phyloP scores from a whole-genome alignment of 495 filamentous ascomycete species.

The Hypomontagnella monticulosa region DNA sequence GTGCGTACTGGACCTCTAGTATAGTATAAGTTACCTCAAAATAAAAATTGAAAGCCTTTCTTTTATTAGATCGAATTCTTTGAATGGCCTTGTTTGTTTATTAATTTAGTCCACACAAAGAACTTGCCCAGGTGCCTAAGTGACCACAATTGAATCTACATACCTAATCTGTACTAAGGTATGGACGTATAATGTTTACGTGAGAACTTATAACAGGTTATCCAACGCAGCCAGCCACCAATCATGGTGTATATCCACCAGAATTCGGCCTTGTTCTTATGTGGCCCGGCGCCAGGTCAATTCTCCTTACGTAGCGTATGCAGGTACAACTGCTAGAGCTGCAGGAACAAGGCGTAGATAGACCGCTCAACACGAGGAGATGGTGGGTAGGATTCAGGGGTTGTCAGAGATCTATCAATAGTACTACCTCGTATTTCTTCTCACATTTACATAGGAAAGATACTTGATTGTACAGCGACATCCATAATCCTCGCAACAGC shows the following conservation, averaged over 20 bases:
- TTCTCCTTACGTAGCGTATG: constrained; percentile 38
- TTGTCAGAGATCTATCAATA: constrained; percentile 22
- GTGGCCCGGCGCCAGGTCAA: constrained; percentile 12
- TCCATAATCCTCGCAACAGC: neutral
- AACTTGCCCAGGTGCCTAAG: no score
- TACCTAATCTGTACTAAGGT: no score
- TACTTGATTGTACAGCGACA: constrained; percentile 8
- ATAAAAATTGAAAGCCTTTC: no score
- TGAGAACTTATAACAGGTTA: neutral
- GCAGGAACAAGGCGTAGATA: constrained; percentile 36
- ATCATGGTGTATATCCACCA: constrained; percentile 16
- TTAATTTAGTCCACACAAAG: no score
- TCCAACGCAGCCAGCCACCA: constrained; percentile 11
- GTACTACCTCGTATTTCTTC: constrained; percentile 17
- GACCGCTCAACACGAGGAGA: constrained; percentile 27
- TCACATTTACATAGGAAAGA: neutral
- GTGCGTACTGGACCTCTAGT: neutral
- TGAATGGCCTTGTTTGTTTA: no score
- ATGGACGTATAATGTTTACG: constrained; percentile 23
- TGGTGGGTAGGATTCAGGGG: constrained; percentile 28
- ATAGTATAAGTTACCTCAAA: no score
- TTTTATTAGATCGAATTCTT: no score
- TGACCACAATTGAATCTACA: no score
- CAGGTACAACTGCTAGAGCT: constrained; percentile 36
- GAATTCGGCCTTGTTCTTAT: neutral